These are phyloP conservation scores for Fusarium subtropicale DNA, from an alignment of 2,329 filamentous ascomycete species.

Conservation along the genomic window DNA sequence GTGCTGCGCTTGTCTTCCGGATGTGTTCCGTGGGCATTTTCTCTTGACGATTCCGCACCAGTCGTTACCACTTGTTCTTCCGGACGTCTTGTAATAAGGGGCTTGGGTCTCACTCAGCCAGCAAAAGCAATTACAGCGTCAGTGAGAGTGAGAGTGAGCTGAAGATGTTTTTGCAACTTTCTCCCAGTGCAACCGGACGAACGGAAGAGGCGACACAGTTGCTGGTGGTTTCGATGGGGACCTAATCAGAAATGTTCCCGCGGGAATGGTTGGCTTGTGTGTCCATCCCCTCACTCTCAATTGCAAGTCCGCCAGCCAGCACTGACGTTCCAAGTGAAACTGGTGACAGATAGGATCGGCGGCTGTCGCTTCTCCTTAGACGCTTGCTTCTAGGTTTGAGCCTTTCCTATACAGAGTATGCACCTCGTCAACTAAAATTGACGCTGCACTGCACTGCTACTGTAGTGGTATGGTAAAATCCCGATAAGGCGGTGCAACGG, in stretches of 20 bases:
- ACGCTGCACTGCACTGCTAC: background rate
- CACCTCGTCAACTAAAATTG: conserved; percentile 7
- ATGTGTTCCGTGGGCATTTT: background rate
- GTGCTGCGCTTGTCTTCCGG: background rate
- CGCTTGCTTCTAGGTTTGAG: conserved; percentile 7
- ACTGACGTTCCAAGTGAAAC: conserved; percentile 13
- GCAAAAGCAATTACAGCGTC: conserved; percentile 8
- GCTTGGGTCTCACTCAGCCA: background rate
- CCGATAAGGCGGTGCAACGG: conserved; percentile 1
- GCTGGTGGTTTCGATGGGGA: background rate
- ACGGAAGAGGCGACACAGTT: conserved; percentile 3
- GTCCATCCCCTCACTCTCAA: background rate
- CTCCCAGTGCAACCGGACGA: background rate
- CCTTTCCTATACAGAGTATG: conserved; percentile 22
- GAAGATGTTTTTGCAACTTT: background rate
- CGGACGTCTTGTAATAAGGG: conserved; percentile 1
- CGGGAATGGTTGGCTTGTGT: background rate
- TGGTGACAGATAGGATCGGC: conserved; percentile 17
- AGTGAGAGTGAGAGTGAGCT: background rate
- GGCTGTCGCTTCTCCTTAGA: conserved; percentile 5
- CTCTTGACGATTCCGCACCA: background rate
- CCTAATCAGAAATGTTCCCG: background rate
- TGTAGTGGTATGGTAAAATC: background rate
- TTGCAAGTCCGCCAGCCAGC: background rate
- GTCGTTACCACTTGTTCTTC: background rate